Evolutionary conservation across 1,139 yeast genomes (phyloP).

Genomic region (Meyerozyma smithsonii): DNA sequence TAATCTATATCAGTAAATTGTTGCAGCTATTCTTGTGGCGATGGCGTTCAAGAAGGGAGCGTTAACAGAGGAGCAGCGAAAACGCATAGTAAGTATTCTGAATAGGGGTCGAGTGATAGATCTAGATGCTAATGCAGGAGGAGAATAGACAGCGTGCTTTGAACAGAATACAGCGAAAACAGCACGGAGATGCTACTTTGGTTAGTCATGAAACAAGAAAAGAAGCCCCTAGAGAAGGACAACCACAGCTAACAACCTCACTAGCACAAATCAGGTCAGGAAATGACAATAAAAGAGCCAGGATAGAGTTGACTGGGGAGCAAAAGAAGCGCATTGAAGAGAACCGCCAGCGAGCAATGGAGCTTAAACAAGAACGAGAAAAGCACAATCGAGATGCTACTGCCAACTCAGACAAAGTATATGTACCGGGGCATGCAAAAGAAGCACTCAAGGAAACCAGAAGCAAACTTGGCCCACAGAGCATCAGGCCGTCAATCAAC

Average conservation of each 20-base stretch:
- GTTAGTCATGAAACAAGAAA: not conserved
- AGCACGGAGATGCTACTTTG: conserved; percentile 4
- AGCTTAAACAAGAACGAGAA: conserved; percentile 39
- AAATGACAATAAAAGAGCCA: conserved; percentile 14
- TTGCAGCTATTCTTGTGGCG: not conserved
- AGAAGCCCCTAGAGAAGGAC: not conserved
- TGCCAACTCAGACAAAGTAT: conserved; percentile 9
- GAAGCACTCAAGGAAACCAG: conserved; percentile 6
- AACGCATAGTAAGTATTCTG: not conserved
- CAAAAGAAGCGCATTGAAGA: conserved; percentile 50
- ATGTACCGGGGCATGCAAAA: conserved; percentile 10
- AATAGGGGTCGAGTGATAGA: not conserved
- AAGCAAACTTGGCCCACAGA: conserved; percentile 15
- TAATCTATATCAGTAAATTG: not conserved
- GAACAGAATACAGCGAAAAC: conserved; percentile 9
- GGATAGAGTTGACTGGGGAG: conserved; percentile 42
- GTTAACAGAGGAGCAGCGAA: not conserved
- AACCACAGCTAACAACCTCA: not conserved
- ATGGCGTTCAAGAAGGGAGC: conserved; percentile 1
- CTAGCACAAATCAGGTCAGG: not conserved
- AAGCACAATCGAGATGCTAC: conserved; percentile 31
- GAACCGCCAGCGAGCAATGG: conserved; percentile 56
- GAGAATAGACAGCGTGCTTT: conserved; percentile 13
- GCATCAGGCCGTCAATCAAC: conserved; percentile 37
- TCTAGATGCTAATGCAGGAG: conserved; percentile 12